These are phyloP conservation scores for Xylaria sp. DNA, from an alignment of 2,329 filamentous ascomycete genomes.

Conservation along the genomic window DNA sequence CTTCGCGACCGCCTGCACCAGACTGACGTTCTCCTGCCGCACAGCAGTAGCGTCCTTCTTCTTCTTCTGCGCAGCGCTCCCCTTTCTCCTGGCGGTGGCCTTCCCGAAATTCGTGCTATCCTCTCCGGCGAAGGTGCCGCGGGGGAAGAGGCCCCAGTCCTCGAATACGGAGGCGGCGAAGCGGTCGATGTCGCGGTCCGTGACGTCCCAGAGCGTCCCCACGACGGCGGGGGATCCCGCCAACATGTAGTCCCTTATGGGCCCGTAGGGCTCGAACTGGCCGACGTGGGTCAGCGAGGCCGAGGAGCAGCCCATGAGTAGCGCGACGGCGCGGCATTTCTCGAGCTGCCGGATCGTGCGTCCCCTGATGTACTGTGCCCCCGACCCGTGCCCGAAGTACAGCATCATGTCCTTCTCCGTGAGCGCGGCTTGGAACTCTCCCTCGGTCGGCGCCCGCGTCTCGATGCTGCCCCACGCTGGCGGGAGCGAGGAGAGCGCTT, in stretches of 20 bases:
- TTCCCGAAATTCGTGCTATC: conserved; percentile 40
- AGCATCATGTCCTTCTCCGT: conserved; percentile 76
- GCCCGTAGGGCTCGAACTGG: conserved; percentile 90
- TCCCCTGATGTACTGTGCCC: conserved; percentile 91
- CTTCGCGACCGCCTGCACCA: conserved; percentile 83
- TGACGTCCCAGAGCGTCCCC: conserved; percentile 97
- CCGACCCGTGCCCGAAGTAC: conserved; percentile 96
- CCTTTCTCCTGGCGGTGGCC: conserved; percentile 47
- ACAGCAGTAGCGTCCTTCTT: conserved; percentile 32
- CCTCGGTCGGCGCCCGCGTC: conserved; percentile 75
- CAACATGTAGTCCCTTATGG: conserved; percentile 90
- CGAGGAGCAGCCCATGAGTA: conserved; percentile 95
- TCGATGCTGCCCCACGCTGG: conserved; percentile 77
- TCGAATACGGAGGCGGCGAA: conserved; percentile 84
- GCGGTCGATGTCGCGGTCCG: conserved; percentile 95
- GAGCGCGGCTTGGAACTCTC: conserved; percentile 77
- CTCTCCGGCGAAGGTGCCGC: conserved; percentile 56
- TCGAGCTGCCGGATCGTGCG: conserved; percentile 82
- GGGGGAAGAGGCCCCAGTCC: conserved; percentile 80
- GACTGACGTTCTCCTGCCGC: conserved; percentile 53
- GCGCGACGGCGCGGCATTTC: conserved; percentile 77
- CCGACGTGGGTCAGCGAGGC: conserved; percentile 82
- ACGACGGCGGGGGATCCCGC: conserved; percentile 87
- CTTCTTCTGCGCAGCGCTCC: conserved; percentile 7
- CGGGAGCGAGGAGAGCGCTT: conserved; percentile 71